Base-by-base conservation (phyloP, 306 rosid species). In the Alnus rubra region DNA sequence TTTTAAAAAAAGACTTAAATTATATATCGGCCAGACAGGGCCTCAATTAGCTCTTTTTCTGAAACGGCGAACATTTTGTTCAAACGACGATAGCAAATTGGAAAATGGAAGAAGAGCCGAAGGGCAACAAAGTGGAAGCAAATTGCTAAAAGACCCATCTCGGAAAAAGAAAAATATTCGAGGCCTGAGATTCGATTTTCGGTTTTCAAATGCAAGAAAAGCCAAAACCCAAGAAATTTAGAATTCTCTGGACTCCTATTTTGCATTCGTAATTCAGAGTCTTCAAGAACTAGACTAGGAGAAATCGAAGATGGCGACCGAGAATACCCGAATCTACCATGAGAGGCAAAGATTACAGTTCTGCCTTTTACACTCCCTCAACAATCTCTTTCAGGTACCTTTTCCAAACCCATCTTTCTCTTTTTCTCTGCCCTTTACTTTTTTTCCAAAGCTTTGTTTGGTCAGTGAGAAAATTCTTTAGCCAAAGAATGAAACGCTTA, bases 341-440 rank as follows among this genome's bases (percentile, higher is more conserved):
- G 98, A 95, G 83, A 83, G 88, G 68, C 99, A 95, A 76, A 88
- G 75, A 62, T 83, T 95, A 42, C 99, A 95, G 82, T 93, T 84
- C 75, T 95, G 99, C 83, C 97, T 95, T 80, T 16, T 93, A 31
- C 97, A 95, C 73, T 76, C 93, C 16, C 93, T 93, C 80, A 95
- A 95, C 85, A 91, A 89, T 63, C 98, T 95, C 75, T 93, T 95
- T 80, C 99, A 95, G 97, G 99, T 95, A 44, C 72, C 49, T 37
- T 2, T 3, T 16, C 58, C 58, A 19, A 31, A 55, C 64, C 78
- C 76, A 12, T 44, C 54, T 83, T 35, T 47, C 10, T 69, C 13
- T 73, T 49, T 52, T 18, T 65, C 5, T n/a, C 1, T 15, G 58
- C 11, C 1, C n/a, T 9, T 55, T 53, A 69, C 56, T 74, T 51